These are phyloP conservation scores for Lyophyllum shimeji DNA, from an alignment of 768 basidiomycete genomes.

Conservation along the genomic window DNA sequence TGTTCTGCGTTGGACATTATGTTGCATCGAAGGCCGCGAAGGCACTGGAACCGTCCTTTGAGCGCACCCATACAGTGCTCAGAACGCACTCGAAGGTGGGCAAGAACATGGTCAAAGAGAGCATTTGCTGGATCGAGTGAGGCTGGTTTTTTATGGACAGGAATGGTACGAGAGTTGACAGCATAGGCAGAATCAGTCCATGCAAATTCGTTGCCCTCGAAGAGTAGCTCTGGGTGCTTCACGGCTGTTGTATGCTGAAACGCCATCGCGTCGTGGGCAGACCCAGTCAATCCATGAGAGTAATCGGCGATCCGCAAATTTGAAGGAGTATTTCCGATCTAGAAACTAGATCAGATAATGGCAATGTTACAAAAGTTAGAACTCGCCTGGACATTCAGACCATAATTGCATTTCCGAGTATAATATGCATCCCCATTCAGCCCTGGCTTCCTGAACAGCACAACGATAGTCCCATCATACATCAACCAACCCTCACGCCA, in stretches of 20 bases:
- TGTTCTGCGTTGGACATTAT: conserved; percentile 28
- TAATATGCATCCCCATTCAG: conserved; percentile 14
- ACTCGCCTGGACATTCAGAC: conserved; percentile 13
- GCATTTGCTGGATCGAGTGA: conserved; percentile 19
- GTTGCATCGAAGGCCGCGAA: conserved; percentile 21
- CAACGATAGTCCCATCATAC: conserved; percentile 31
- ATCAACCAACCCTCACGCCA: conserved; percentile 31
- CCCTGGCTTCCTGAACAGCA: conserved; percentile 10
- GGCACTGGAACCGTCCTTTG: conserved; percentile 24
- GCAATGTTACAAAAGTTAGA: neutral
- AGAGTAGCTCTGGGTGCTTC: conserved; percentile 17
- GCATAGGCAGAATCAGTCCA: conserved; percentile 26
- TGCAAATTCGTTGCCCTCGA: conserved; percentile 15
- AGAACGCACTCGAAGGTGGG: conserved; percentile 26
- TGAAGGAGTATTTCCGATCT: conserved; percentile 35
- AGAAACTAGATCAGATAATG: neutral
- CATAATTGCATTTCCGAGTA: conserved; percentile 28
- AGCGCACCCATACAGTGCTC: conserved; percentile 34
- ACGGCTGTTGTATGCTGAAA: conserved; percentile 22
- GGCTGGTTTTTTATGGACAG: conserved; percentile 30
- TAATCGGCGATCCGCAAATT: conserved; percentile 31
- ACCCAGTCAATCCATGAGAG: conserved; percentile 31
- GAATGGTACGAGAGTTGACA: conserved; percentile 20
- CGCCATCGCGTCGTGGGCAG: conserved; percentile 33
- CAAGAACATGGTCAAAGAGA: conserved; percentile 24